phyloP scores from a whole-genome alignment of 2,329 filamentous ascomycete species.

The Beauveria scarabaeidicola region DNA sequence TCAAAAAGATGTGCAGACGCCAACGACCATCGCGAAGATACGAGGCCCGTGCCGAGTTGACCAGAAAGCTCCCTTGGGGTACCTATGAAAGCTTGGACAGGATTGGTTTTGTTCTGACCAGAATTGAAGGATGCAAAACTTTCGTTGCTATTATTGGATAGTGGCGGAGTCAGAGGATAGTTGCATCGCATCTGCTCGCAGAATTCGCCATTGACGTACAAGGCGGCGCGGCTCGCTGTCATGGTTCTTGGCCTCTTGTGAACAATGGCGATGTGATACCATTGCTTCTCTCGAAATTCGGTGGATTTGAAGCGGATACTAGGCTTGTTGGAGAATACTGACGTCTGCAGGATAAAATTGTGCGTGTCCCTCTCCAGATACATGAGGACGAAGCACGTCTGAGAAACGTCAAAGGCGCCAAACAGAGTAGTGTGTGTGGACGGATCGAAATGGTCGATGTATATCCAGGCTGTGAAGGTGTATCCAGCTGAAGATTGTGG shows the following conservation, averaged over 20 bases:
- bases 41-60: constrained; percentile 61
- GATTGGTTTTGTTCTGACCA: constrained; percentile 46
- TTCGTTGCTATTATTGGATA: constrained; percentile 53
- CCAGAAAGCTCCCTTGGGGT: constrained; percentile 83
- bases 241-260: constrained; percentile 73
- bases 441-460: constrained; percentile 77
- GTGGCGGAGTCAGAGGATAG: constrained; percentile 70
- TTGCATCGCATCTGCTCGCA: constrained; percentile 83
- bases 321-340: constrained; percentile 73
- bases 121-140: constrained; percentile 64
- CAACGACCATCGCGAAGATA: constrained; percentile 77
- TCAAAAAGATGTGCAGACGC: constrained; percentile 85
- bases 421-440: constrained; percentile 89
- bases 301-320: constrained; percentile 89
- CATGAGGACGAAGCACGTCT: constrained; percentile 87
- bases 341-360: constrained; percentile 94
- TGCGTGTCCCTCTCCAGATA: constrained; percentile 91
- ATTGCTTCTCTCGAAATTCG: constrained; percentile 64
- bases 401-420: constrained; percentile 83
- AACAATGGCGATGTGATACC: constrained; percentile 91
- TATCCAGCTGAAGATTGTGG: constrained; percentile 75
- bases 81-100: constrained; percentile 86
- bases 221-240: constrained; percentile 68
- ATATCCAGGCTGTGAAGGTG: constrained; percentile 82
- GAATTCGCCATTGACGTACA: constrained; percentile 92